Conservation (phyloP, 2,329 filamentous ascomycete species). For the Aureobasidium sp. region DNA sequence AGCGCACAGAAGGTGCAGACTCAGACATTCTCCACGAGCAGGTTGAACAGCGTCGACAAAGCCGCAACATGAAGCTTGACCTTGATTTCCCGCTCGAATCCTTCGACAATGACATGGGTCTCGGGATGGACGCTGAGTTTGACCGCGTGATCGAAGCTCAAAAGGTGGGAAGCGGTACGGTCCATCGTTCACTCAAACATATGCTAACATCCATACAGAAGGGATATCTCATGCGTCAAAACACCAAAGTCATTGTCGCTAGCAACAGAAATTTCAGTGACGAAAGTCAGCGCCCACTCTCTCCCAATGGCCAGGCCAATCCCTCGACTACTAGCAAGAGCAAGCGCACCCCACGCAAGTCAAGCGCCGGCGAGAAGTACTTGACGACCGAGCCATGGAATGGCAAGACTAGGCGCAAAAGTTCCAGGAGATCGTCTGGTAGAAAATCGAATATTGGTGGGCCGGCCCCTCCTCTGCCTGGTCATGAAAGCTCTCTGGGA, state of each 20-base stretch:
- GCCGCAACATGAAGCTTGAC: constrained; percentile 23
- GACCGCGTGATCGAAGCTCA: constrained; percentile 91
- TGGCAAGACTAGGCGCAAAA: constrained; percentile 63
- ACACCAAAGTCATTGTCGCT: constrained; percentile 94
- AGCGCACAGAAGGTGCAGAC: not conserved
- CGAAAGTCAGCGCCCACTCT: constrained; percentile 40
- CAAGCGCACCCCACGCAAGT: constrained; percentile 63
- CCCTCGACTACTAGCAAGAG: constrained; percentile 35
- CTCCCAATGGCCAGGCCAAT: constrained; percentile 10
- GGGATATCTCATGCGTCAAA: constrained; percentile 97
- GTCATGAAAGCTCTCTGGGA: constrained; percentile 66
- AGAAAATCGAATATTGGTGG: constrained; percentile 21
- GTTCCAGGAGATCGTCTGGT: constrained; percentile 51
- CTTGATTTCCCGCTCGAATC: constrained; percentile 76
- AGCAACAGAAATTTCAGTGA: constrained; percentile 56
- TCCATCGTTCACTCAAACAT: not conserved
- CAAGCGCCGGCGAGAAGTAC: constrained; percentile 66
- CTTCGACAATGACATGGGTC: constrained; percentile 59
- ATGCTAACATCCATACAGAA: constrained; percentile 57
- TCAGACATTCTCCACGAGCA: not conserved
- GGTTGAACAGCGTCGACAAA: constrained; percentile 13
- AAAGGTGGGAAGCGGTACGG: constrained; percentile 64
- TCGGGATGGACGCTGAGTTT: constrained; percentile 86
- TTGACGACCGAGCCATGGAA: constrained; percentile 99
- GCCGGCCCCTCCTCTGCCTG: constrained; percentile 74